Base-by-base conservation (phyloP, 345 rosid species). In the Citrus inodora region DNA sequence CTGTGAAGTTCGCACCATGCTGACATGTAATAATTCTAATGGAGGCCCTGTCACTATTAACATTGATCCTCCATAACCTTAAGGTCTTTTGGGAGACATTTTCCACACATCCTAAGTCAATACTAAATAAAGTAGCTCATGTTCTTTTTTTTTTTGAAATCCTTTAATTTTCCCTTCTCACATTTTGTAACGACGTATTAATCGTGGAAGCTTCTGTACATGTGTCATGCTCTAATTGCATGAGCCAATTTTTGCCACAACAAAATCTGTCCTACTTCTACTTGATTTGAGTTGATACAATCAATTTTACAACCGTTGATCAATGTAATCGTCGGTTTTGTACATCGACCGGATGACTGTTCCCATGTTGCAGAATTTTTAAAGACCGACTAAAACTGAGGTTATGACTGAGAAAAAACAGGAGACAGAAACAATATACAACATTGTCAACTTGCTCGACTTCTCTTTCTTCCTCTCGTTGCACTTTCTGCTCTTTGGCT, bases 401-500 rank as follows among this genome's bases (percentile, higher is more conserved):
- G 10, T 28, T 67, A 0, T 17, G 56, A 51, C 19, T 14, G 17
- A 17, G 22, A 51, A 51, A 51, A 51, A 42, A 11, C 51, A 11
- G 56, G 7, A 51, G 22, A 51, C 22, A 51, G 25, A 25, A 79
- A 48, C 63, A 63, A 77, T 73, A 5, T 67, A 78, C 81, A 79
- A 13, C 71, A n/a, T 24, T 11, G n/a, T 90, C 86, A 90, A 77
- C 83, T 86, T 13, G 79, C 83, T 22, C 91, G 81, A 25, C 11
- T 74, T 83, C 86, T 88, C 87, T 89, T 91, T 68, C 92, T 79
- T 72, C 90, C 90, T n/a, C 74, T 80, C 2, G 76, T 22, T 22
- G 82, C 70, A 32, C 76, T 84, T 73, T 87, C 86, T 0, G 86
- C 53, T 55, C 76, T 70, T 55, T 73, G 79, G 33, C 70, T 5